These are phyloP conservation scores for Cordyceps militaris DNA, from an alignment of 2,329 filamentous ascomycete species.

Conservation along the genomic window DNA sequence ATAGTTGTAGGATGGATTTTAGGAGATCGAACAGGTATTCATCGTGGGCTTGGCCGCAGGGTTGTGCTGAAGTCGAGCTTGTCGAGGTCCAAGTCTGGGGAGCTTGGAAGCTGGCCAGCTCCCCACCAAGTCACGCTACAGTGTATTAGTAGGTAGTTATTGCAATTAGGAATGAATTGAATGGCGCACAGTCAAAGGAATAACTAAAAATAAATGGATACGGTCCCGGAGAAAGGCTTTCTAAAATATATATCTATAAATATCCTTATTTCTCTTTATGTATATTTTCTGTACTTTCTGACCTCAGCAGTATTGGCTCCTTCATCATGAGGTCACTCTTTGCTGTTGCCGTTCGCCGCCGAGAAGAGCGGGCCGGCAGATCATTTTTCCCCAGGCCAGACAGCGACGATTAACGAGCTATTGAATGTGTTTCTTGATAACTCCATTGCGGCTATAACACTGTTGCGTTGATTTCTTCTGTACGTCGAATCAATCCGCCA, in stretches of 20 bases:
- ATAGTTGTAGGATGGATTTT: background rate
- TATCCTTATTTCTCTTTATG: no score
- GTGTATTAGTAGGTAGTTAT: no score
- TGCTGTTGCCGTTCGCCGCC: background rate
- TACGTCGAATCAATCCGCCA: background rate
- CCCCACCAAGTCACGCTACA: no score
- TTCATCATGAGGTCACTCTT: slow-evolving; percentile 7
- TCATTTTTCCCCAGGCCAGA: slow-evolving; percentile 7
- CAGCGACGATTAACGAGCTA: background rate
- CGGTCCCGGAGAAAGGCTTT: no score
- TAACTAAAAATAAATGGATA: no score
- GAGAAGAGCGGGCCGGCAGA: slow-evolving; percentile 6
- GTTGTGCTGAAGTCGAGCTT: background rate
- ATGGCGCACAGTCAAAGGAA: no score
- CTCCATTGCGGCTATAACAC: background rate
- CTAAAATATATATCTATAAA: no score
- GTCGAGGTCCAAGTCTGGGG: background rate
- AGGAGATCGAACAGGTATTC: background rate
- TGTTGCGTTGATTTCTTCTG: background rate
- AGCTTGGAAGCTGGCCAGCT: background rate
- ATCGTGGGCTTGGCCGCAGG: background rate
- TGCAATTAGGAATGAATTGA: no score
- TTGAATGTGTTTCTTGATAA: no score
- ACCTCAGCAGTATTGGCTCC: background rate
- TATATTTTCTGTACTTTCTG: no score